Conservation (phyloP, 129 eudicot genomes). For the Sambucus nigra region DNA sequence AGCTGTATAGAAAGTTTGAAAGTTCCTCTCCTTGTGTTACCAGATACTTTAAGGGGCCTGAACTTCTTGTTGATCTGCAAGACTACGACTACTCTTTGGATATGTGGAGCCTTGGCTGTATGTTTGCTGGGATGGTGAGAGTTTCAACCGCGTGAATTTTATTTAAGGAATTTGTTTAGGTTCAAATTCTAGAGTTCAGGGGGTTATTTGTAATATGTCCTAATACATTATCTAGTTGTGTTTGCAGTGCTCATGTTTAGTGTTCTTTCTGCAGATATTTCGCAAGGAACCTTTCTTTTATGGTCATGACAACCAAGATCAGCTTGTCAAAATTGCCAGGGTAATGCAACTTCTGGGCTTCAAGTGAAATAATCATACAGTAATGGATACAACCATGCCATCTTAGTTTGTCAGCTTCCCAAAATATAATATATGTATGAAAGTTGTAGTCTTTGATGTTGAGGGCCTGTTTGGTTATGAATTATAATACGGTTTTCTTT, state of each 20-base stretch:
- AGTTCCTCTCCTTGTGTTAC: background rate
- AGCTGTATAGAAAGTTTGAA: background rate
- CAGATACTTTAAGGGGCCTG: constrained; percentile 99
- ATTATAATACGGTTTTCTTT: too few relatives aligned
- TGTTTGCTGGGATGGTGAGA: constrained; percentile 99
- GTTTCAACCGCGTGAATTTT: background rate
- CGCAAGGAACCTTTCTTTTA: constrained; percentile 99
- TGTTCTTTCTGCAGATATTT: constrained; percentile 49
- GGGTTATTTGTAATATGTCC: too few relatives aligned
- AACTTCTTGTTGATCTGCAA: constrained; percentile 97
- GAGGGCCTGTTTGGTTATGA: too few relatives aligned
- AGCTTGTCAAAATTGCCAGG: constrained; percentile 98
- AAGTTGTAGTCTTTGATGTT: too few relatives aligned
- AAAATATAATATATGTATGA: too few relatives aligned
- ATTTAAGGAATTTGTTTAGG: background rate
- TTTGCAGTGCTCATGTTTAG: background rate
- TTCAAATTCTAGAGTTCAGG: too few relatives aligned
- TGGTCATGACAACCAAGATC: constrained; percentile 99
- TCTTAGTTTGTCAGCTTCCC: background rate
- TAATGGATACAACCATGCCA: background rate
- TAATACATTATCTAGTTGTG: too few relatives aligned
- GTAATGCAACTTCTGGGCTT: constrained; percentile 21
- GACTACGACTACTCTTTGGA: constrained; percentile 98
- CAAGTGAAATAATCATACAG: background rate
- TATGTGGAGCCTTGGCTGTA: constrained; percentile 99